Conservation (phyloP, 257 asterid genomes). For the Ligustrum vulgare region DNA sequence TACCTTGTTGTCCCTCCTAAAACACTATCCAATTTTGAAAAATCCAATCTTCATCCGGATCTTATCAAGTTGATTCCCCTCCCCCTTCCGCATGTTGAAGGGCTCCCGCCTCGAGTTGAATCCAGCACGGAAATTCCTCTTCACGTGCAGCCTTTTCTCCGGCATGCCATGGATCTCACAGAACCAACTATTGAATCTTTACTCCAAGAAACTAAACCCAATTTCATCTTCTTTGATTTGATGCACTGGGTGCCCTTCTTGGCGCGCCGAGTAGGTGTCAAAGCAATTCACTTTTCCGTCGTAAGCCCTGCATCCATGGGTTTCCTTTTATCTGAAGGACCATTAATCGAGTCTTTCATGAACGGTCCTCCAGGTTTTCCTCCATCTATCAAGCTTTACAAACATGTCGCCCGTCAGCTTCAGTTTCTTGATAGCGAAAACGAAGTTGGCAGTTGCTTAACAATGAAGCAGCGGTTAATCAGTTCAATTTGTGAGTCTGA, state of each 20-base stretch:
- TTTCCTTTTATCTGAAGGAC: constrained; percentile 21
- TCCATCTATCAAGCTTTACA: constrained; percentile 23
- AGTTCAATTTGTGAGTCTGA: constrained; percentile 25
- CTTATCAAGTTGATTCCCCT: constrained; percentile 41
- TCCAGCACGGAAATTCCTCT: constrained; percentile 48
- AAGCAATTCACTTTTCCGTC: constrained; percentile 35
- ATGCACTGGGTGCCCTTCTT: constrained; percentile 50
- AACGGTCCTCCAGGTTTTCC: constrained; percentile 34
- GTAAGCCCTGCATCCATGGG: constrained; percentile 36
- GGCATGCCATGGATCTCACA: constrained; percentile 50
- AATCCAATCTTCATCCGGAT: constrained; percentile 36
- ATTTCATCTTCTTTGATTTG: constrained; percentile 48
- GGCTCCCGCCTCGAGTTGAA: constrained; percentile 53
- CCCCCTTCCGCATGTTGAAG: constrained; percentile 42
- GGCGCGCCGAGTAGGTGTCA: constrained; percentile 34
- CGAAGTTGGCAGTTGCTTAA: constrained; percentile 13
- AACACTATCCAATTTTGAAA: constrained; percentile 15
- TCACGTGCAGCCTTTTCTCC: constrained; percentile 19
- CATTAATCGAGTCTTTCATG: neutral
- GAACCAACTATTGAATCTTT: constrained; percentile 29
- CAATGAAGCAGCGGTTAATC: constrained; percentile 16
- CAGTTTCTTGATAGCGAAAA: neutral
- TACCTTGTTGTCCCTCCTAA: constrained; percentile 38
- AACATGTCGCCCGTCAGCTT: neutral
- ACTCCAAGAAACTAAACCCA: constrained; percentile 31